Base-by-base conservation (phyloP, 2,329 filamentous ascomycete genomes). In the Pseudogymnoascus sp. region DNA sequence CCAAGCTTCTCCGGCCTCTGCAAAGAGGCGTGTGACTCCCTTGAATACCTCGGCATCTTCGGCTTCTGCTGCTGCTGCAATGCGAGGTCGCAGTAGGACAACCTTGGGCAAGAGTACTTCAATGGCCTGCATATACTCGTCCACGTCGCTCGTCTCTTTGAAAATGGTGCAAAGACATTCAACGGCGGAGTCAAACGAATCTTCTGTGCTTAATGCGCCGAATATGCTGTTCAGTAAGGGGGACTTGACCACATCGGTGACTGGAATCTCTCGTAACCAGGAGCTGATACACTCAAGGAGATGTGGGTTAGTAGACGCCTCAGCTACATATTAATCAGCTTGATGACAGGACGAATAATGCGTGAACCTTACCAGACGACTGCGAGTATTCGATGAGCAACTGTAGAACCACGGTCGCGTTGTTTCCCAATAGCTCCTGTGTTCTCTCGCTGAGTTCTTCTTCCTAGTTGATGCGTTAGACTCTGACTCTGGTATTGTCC, bases 221-320 rank as follows among this genome's bases (percentile, higher is more conserved):
- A 97, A 86, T 60, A 97, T 85, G 61, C 93, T 82, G 68, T 91
- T 85, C 69, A 99, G 81, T 13, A 99, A 81, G 6, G 93, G 89
- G 1, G 93, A 97, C 69, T 88, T 88, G 68, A 96, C 88, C 67
- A 99, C 86, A 66, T 90, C 88, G 67, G 82, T 83, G 59, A 96
- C 84, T 0, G 93, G 91, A 6, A 99, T 91, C 77, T 99, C 95
- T 69, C 92, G 86, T 68, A 97, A 83, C 95, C 95, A 99, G 2
- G 95, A 97, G 33, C 92, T 96, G 70, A 97, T 92, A 74, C 95
- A 97, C 71, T 97, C 91, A 74, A 97, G 87, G 59, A 99, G 83
- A 71, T 93, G 89, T 2, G 93, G 93, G 72, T 97, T 96, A 66
- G 88, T 88, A 7, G 91, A 84, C 23, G 93, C 92, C 59, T 85